Evolutionary conservation across 495 filamentous ascomycete species (phyloP), one percentile per base, ranked within the genome.

Genomic region (Bacidia gigantensis): DNA sequence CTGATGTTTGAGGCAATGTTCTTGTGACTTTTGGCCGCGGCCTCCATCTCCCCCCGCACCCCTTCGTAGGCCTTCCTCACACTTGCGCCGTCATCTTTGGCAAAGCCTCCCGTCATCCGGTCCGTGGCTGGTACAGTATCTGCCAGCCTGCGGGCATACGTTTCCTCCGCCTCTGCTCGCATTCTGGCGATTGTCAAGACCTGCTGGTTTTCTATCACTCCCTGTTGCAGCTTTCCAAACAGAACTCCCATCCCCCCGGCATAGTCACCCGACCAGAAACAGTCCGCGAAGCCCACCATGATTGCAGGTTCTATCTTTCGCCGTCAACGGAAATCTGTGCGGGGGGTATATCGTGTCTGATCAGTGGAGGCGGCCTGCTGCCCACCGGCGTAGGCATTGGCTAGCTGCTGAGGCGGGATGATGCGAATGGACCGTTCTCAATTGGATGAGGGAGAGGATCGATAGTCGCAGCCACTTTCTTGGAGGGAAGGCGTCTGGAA

Each of bases 51-150:
- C 32, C 80, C 80, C 46, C 88, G 87, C 42, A 96, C 81, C 49
- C 92, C 92, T 64, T 97, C 92, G 67, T 94, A 99, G 45, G 92
- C 93, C 82, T 97, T 97, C 58, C 87, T 77, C 57, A 93, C 82
- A 66, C 88, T 99, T 42, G 92, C 93, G 60, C 92, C 92, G 70
- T 99, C 92, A 68, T 99, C 92, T 63, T 84, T 84, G 42, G 70
- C 69, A 64, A 99, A 99, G 43, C 92, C 92, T n/a, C 84, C 82
- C 11, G 76, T 67, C 61, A 93, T 75, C 59, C 79, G 83, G 67
- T 94, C 87, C 49, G 89, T 83, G 5, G 81, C 77, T 17, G 89
- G 84, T 50, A 81, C 77, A 59, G 97, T 97, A 7, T 89, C 84
- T 51, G 74, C 83, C 46, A 99, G 74, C 56, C 78, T 81, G 56